Evolutionary conservation across 2,329 filamentous ascomycete genomes (phyloP), one percentile per base, ranked within the genome.

Genomic region (Colletotrichum australisinense): DNA sequence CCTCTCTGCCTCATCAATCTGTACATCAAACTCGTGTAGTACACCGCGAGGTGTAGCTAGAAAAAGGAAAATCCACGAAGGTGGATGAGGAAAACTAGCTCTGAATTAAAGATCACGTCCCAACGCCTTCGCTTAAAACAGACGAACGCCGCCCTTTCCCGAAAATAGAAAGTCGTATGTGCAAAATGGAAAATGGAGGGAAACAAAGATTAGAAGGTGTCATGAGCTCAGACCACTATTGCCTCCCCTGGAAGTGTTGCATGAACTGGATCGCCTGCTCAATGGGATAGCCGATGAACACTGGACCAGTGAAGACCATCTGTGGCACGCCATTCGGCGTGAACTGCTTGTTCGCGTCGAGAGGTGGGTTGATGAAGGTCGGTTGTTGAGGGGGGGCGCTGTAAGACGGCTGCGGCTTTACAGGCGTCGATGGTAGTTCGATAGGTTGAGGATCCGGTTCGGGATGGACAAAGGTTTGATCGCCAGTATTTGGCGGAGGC

Each of bases 221-320:
- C 26, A 57, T 22, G 16, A n/a, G 5, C n/a, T 64, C 30, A n/a
- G n/a, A 49, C 75, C 67, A 74, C 55, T 76, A 62, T 69, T 76
- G 67, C 77, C 77, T 58, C 14, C 76, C 77, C 80, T 86, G 87
- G 72, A 86, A 88, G 68, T 90, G 87, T 76, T 93, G 91, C 86
- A 97, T 89, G 64, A 97, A 88, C 67, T 90, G 87, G 28, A 94
- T 89, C n/a, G 94, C 93, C 80, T 97, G 92, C 73, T 97, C 94
- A 74, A 95, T 89, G 11, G 93, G 91, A 79, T 98, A 98, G 0
- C 96, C 96, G 78, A 98, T 94, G 79, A 98, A 98, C 0, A 98
- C 95, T 0, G 96, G 96, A 0, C 96, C 96, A 9, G 94, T 97
- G 79, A 98, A 98, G 0, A 97, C 87, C 89, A 98, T 93, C 77